Percentiles rank a stretch among this genome's conserved stretches.
Conservation (phyloP, 768 basidiomycete species). For the Amanita exitialis region DNA sequence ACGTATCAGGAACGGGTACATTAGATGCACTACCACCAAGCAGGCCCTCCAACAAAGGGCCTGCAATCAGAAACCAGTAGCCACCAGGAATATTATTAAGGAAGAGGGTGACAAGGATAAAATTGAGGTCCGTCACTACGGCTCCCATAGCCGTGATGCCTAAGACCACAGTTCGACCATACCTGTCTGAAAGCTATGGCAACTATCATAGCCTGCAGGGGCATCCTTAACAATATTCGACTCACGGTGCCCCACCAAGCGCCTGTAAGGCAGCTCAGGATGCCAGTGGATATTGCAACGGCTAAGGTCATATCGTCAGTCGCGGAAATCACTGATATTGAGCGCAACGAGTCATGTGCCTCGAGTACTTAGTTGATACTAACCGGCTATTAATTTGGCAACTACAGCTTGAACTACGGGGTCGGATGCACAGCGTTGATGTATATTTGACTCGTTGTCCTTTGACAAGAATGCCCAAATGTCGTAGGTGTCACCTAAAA, state of each 20-base stretch:
- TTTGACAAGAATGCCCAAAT: not conserved
- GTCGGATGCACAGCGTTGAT: constrained; percentile 45
- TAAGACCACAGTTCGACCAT: constrained; percentile 61
- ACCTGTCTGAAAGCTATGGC: constrained; percentile 61
- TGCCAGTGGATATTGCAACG: constrained; percentile 54
- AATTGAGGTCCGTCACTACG: constrained; percentile 50
- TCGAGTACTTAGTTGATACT: constrained; percentile 11
- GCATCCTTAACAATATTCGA: constrained; percentile 7
- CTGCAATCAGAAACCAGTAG: constrained; percentile 69
- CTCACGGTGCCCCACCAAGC: constrained; percentile 82
- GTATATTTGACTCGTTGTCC: constrained; percentile 6
- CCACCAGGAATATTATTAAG: constrained; percentile 61
- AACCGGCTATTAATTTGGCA: constrained; percentile 55
- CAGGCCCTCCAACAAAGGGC: constrained; percentile 55
- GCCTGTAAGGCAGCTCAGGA: constrained; percentile 69
- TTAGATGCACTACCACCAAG: constrained; percentile 49
- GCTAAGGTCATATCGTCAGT: constrained; percentile 23
- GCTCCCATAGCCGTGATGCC: constrained; percentile 49
- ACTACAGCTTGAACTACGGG: constrained; percentile 67
- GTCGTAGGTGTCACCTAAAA: not conserved
- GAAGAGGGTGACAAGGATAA: constrained; percentile 55
- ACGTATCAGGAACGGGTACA: not conserved
- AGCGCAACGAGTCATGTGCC: not conserved
- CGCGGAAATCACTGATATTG: constrained; percentile 7
- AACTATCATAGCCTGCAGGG: not conserved